These are phyloP conservation scores for Salix udensis DNA, from an alignment of 345 rosid genomes.

Conservation along the genomic window DNA sequence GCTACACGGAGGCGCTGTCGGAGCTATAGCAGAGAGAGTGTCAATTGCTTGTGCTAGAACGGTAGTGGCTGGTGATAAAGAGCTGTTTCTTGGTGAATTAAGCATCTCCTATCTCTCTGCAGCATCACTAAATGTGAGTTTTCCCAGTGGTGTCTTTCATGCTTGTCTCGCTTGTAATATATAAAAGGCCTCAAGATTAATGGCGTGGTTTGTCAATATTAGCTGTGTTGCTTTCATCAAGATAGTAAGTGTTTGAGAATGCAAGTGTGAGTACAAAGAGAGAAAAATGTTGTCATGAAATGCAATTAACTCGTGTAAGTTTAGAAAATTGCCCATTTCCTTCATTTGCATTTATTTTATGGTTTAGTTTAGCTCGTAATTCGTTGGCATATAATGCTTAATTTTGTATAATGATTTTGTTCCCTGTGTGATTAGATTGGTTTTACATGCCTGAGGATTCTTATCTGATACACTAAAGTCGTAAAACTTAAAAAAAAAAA, in stretches of 20 bases:
- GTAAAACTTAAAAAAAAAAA: too few species aligned
- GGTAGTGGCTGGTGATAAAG: constrained; percentile 11
- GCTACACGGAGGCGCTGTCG: neutral
- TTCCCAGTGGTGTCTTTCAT: neutral
- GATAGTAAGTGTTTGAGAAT: neutral
- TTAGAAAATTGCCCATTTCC: neutral
- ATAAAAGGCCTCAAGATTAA: neutral
- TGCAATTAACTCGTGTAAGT: neutral
- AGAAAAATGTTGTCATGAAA: neutral
- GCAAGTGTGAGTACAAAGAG: neutral
- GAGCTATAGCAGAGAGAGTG: neutral
- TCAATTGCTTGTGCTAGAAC: constrained; percentile 4
- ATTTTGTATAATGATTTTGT: neutral
- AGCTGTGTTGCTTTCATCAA: neutral
- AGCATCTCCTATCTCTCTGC: constrained; percentile 23
- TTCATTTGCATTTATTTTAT: neutral
- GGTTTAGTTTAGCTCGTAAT: neutral
- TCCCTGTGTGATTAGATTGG: neutral
- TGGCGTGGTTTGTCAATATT: neutral
- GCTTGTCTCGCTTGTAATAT: neutral
- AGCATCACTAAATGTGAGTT: constrained; percentile 16
- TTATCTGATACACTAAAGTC: neutral
- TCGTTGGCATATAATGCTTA: neutral
- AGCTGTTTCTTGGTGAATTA: constrained; percentile 23
- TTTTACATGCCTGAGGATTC: neutral